Base-by-base conservation (phyloP, 2,329 filamentous ascomycete species). In the Apiospora pterosperma region DNA sequence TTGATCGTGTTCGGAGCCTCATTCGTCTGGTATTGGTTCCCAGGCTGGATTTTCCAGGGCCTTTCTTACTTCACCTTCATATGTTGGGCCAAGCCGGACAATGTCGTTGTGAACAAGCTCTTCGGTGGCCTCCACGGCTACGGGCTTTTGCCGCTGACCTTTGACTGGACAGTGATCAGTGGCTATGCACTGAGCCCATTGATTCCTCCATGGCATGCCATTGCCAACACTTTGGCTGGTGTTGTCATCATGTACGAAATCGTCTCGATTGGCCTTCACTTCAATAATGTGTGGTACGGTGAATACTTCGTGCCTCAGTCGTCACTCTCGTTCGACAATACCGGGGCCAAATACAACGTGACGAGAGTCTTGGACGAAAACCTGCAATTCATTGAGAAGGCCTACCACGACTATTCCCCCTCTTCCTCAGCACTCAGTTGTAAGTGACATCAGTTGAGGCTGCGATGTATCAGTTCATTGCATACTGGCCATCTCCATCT, bases 341-440 rank as follows among this genome's bases (percentile, higher is more conserved):
- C 81, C 0, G 85, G 82, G 11, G 70, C 70, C 0, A 60, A 74
- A 1, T 88, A 88, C 69, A 80, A 85, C 25, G 81, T 86, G 12
- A 76, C 75, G 14, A 79, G 80, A 3, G 85, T 88, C 23, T 78
- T 89, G 6, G 81, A 80, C 28, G 66, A 76, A 0, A 76, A 81
- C 34, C 77, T 81, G 63, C 83, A 80, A 0, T 80, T 89, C n/a
- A 79, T 88, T 66, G 71, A 81, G 31, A 77, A 78, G 2, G 82
- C 82, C 1, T 88, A 88, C 69, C 74, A 79, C 36, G 72, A 74
- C 2, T 88, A 85, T 67, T 85, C 86, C 86, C 85, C 0, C 76
- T 87, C 52, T 87, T 86, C 63, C 72, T 87, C 1, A 38, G 61
- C 62, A 28, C 62, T 58, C 55, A 65, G 42, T 61, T 42, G 61